A percentile compares a stretch with the other conserved stretches of the same genome.
Conservation (phyloP, 331 rosid genomes). For the Malus hybrid region DNA sequence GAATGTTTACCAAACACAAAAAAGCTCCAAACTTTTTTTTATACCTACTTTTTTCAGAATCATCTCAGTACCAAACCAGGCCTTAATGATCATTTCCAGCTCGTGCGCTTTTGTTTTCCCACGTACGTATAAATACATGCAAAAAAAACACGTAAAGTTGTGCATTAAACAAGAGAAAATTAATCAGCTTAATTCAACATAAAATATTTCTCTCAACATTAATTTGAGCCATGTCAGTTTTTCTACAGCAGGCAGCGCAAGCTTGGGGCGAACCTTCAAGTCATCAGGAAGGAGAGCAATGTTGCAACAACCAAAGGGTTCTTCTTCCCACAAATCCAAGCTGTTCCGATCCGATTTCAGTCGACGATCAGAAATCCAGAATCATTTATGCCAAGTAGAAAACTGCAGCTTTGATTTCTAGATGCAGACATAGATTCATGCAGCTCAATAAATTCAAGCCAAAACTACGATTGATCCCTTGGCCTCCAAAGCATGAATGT, state of each 20-base stretch:
- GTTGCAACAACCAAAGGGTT: not conserved
- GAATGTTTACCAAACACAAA: too few species aligned
- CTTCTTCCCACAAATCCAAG: not conserved
- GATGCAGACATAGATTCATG: not conserved
- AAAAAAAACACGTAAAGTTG: not conserved
- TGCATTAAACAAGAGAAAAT: not conserved
- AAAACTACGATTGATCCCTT: not conserved
- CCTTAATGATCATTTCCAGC: too few species aligned
- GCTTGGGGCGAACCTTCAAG: not conserved
- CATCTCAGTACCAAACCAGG: too few species aligned
- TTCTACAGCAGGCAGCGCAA: conserved; percentile 4
- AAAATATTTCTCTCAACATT: too few species aligned
- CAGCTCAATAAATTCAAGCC: not conserved
- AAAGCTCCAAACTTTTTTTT: too few species aligned
- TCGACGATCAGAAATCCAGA: not conserved
- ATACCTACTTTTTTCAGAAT: too few species aligned
- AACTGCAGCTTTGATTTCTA: not conserved
- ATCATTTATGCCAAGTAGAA: not conserved
- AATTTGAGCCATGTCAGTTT: not conserved
- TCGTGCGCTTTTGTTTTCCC: not conserved
- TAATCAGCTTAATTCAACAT: not conserved
- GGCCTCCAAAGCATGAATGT: not conserved
- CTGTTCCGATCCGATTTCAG: not conserved
- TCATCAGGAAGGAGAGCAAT: not conserved
- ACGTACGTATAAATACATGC: not conserved